phyloP scores from a whole-genome alignment of 306 rosid genomes.

The Gastrolobium villosum region DNA sequence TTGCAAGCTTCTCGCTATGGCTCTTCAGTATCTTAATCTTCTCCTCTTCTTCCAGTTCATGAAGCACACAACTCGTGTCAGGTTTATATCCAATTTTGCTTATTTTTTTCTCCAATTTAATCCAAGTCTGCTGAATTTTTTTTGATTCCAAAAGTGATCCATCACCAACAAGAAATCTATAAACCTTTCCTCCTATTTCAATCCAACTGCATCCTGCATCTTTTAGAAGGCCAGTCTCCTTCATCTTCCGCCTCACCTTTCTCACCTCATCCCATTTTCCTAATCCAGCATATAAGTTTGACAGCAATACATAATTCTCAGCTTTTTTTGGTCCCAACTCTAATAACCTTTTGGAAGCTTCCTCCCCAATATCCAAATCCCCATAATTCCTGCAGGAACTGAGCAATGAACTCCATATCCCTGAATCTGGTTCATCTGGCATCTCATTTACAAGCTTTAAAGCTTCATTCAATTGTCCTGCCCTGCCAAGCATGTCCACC shows the following conservation, averaged over 20 bases:
- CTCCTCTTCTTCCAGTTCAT: conserved; percentile 75
- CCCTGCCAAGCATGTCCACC: conserved; percentile 83
- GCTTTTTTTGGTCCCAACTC: conserved; percentile 70
- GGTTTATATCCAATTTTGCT: conserved; percentile 78
- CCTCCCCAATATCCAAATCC: conserved; percentile 68
- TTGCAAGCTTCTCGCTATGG: conserved; percentile 91
- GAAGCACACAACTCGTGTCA: conserved; percentile 77
- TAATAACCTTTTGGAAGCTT: conserved; percentile 59
- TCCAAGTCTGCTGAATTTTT: conserved; percentile 68
- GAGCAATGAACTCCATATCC: conserved; percentile 87
- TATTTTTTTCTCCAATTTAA: conserved; percentile 69
- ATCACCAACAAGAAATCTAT: conserved; percentile 76
- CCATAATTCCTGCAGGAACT: conserved; percentile 76
- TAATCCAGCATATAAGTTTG: conserved; percentile 75
- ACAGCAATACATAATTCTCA: conserved; percentile 73
- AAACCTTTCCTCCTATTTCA: conserved; percentile 75
- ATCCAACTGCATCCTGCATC: conserved; percentile 90
- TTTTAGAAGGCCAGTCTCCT: conserved; percentile 71
- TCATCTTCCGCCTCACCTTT: conserved; percentile 72
- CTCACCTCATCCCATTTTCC: conserved; percentile 86
- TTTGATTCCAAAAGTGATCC: conserved; percentile 49
- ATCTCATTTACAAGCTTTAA: conserved; percentile 65
- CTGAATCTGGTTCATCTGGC: conserved; percentile 79
- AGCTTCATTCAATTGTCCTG: conserved; percentile 76
- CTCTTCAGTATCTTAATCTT: conserved; percentile 66